Evolutionary conservation across 768 basidiomycete species (phyloP), one percentile per base, ranked within the genome.

Genomic region (Phanerochaete carnosa): DNA sequence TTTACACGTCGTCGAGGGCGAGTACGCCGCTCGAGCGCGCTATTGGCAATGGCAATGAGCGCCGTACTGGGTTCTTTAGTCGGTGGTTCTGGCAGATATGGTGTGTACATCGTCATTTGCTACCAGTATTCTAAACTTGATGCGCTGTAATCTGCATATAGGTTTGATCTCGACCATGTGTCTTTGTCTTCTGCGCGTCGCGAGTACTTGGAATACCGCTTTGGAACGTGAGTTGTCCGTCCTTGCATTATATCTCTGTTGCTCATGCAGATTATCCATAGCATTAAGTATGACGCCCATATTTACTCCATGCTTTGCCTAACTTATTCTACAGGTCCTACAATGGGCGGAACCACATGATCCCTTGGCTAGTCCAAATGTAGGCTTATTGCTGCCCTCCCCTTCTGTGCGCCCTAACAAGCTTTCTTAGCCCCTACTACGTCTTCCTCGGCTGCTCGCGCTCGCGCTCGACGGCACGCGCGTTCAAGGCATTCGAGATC

Each of bases 71-170:
- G 0, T 90, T 86, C 85, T 74, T 85, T 51, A 79, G 80, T n/a
- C 78, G 88, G 3, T 85, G 86, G 84, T 91, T 91, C 75, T 90
- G 89, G 89, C 85, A 87, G 64, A 86, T 86, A 45, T 90, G 85
- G 85, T 83, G 82, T 64, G 80, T 56, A 8, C 23, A 3, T 2
- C 22, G n/a, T 28, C 4, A 13, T 33, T 29, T 55, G 5, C 37
- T 62, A 55, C 65, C 66, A 9, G 33, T 62, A 19, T 43, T 7
- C 39, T 43, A 7, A 43, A 43, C 16, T 9, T 43, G 6, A 4
- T 19, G 11, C 33, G 15, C 33, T 43, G 19, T n/a, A 30, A 51
- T 75, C 68, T 63, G 66, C 60, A 66, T 39, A 29, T 33, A 52
- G 64, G 66, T 68, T 68, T 59, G 59, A 60, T 32, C 59, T 72